Percentiles rank a stretch among this genome's conserved stretches.
Conservation (phyloP, 805 yeast genomes). For the Candida gorgasii region DNA sequence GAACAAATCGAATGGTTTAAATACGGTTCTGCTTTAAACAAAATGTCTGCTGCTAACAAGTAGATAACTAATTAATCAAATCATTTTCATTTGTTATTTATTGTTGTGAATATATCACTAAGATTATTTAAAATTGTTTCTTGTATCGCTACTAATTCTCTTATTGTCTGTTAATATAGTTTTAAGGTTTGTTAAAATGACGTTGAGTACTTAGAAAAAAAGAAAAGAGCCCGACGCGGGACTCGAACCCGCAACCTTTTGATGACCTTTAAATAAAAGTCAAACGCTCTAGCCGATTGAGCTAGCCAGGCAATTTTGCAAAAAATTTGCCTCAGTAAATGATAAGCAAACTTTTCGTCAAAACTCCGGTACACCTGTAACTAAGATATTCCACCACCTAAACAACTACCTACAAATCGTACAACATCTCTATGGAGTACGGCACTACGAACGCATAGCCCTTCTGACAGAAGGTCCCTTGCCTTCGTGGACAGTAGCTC, state of each 20-base stretch:
- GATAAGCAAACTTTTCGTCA: no score
- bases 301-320: conserved; percentile 6
- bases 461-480: no score
- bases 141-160: no score
- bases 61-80: conserved; percentile 1
- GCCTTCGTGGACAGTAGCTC: no score
- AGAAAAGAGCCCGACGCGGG: conserved; percentile 8
- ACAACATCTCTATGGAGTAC: no score
- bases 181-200: not conserved
- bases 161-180: not conserved
- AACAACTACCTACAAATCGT: no score
- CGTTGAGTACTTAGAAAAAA: not conserved
- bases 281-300: conserved; percentile 10
- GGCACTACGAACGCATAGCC: no score
- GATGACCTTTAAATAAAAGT: conserved; percentile 5
- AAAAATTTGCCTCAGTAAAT: not conserved
- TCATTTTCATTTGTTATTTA: conserved; percentile 7
- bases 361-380: no score
- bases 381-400: not conserved
- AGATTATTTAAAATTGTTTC: not conserved
- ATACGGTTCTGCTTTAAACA: conserved; percentile 98
- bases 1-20: conserved; percentile 99
- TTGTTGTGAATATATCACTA: conserved; percentile 13
- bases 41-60: conserved; percentile 56
- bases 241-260: conserved; percentile 10